Base-by-base conservation (phyloP, 352 stramenopile genomes). In the Aphanomyces stellatus region DNA sequence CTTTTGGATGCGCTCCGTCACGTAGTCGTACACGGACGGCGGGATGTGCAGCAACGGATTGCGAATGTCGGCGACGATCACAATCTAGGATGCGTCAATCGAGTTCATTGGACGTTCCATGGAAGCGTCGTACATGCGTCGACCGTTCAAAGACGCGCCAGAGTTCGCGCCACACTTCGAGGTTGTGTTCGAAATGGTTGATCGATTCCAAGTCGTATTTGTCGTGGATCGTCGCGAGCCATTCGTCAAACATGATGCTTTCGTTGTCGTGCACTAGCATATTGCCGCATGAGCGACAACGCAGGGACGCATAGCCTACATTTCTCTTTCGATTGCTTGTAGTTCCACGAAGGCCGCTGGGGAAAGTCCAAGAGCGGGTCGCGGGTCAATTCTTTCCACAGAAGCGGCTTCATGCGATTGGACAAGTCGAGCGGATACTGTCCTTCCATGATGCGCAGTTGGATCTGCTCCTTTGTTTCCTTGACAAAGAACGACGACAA, bases 401-500 rank as follows among this genome's bases (percentile, higher is more conserved):
- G 76, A 40, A 93, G 56, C 10, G 81, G 82, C 24, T 74, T 81
- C 64, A 71, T 71, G 48, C 85, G 79, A 41, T 77, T 78, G 5
- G 65, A 59, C 41, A 90, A 59, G 49, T 88, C 75, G 49, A 93
- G 57, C 37, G 82, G 78, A 43, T 81, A 62, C 57, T 93, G 85
- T 28, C 85, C 85, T 70, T 93, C 85, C 82, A 91, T 90, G 22
- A 93, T 78, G 53, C 85, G 79, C 72, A 91, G 33, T 53, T 93
- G 82, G 51, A 93, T 91, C 70, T 93, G 82, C 72, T 93, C 85
- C 65, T 91, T 91, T 27, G 60, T 90, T 70, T 93, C 85, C 55
- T 90, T 93, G 19, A 91, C 85, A 37, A 93, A 93, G 62, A 88
- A 93, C 62, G 81, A 88, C 41, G 85, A 91, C 13, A 93, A 76